Conservation (phyloP, 305 asterid genomes). For the Solanum chacoense region DNA sequence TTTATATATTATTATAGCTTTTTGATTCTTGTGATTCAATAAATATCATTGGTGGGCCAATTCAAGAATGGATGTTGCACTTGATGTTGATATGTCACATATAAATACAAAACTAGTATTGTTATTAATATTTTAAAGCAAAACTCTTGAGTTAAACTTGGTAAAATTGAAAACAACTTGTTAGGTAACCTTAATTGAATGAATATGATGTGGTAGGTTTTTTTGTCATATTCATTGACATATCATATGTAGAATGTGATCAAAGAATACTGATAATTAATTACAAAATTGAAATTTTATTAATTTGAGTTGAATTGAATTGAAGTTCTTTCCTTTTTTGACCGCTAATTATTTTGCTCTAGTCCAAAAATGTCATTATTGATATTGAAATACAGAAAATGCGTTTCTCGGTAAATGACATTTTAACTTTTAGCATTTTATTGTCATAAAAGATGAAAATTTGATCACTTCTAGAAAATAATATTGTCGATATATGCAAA, state of each 20-base stretch:
- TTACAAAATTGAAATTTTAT: background rate
- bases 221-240: background rate
- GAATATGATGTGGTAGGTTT: background rate
- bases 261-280: background rate
- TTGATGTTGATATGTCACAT: background rate
- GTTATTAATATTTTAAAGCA: background rate
- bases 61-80: background rate
- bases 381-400: background rate
- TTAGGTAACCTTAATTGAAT: background rate
- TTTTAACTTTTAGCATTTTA: background rate
- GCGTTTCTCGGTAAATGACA: background rate
- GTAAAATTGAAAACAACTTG: background rate
- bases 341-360: background rate
- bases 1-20: background rate
- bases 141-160: background rate
- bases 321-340: background rate
- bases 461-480: background rate
- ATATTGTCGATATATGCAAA: background rate
- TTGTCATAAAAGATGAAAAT: background rate
- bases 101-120: background rate
- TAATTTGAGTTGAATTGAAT: background rate
- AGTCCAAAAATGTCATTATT: background rate
- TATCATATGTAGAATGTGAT: background rate
- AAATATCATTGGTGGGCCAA: background rate
- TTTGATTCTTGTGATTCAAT: background rate